Conservation (phyloP, 495 filamentous ascomycete species). For the Clohesyomyces aquaticus region DNA sequence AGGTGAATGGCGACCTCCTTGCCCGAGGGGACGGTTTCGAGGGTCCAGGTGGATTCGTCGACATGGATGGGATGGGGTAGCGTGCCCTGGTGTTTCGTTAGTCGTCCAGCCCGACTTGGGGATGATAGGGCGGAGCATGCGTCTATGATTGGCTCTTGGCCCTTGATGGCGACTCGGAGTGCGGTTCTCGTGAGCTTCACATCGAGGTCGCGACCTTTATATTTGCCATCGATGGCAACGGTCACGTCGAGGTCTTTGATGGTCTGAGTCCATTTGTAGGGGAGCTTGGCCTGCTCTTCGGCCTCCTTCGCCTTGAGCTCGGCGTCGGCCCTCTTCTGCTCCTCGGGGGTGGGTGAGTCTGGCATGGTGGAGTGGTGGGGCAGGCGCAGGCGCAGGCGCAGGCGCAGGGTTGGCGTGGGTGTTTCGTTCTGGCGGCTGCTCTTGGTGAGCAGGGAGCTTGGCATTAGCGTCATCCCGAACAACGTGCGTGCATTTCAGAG, state of each 20-base stretch:
- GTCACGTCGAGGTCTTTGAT: slow-evolving; percentile 88
- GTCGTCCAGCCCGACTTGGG: too few relatives aligned
- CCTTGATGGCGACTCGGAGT: slow-evolving; percentile 83
- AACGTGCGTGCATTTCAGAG: neutral
- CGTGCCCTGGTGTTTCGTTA: slow-evolving; percentile 73
- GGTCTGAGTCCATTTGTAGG: slow-evolving; percentile 98
- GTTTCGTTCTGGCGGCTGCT: neutral
- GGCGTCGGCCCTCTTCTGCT: slow-evolving; percentile 65
- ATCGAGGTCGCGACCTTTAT: slow-evolving; percentile 82
- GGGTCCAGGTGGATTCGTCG: slow-evolving; percentile 94
- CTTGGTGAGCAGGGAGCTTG: too few relatives aligned
- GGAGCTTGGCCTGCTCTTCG: slow-evolving; percentile 86
- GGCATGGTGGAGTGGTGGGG: slow-evolving; percentile 32
- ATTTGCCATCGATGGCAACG: slow-evolving; percentile 71
- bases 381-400: slow-evolving; percentile 1
- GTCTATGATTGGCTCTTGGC: slow-evolving; percentile 82
- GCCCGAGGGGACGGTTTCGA: slow-evolving; percentile 67
- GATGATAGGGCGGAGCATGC: slow-evolving; percentile 53
- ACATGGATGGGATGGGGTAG: slow-evolving; percentile 77
- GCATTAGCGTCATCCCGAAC: slow-evolving; percentile 1
- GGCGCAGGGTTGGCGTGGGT: too few relatives aligned
- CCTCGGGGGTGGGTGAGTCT: slow-evolving; percentile 49
- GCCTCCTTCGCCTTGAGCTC: slow-evolving; percentile 69
- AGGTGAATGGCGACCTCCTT: slow-evolving; percentile 88
- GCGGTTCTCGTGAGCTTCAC: slow-evolving; percentile 80